Base-by-base conservation (phyloP, 2,329 filamentous ascomycete genomes). In the Boeremia exigua region DNA sequence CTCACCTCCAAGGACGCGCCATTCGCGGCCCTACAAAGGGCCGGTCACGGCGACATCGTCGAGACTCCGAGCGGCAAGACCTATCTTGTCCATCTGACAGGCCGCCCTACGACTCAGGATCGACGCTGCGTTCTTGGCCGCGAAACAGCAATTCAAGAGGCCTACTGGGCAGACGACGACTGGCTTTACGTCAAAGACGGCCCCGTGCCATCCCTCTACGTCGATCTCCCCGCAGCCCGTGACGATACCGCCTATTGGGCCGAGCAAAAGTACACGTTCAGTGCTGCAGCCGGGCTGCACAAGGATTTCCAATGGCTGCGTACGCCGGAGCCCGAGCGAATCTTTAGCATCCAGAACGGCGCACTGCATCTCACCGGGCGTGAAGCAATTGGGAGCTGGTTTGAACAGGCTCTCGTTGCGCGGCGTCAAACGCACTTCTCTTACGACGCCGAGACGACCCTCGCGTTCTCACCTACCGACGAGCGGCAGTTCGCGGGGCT, bases 101-200 rank as follows among this genome's bases (percentile, higher is more conserved):
- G 72, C 2, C 70, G 74, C 2, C 72, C 73, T 5, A 73, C 60
- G 2, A 74, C 72, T 3, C 67, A 75, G 34, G 54, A 58, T 15
- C 63, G 70, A 4, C 67, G 71, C 11, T 75, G 72, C 44, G 71
- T 75, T 17, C 67, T 76, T 7, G 74, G 74, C 3, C 71, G 74
- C 4, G 74, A 76, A 45, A 69, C 64, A 2, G 63, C 66, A 0
- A 84, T 88, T 17, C 85, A 88, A 62, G 82, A 86, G 61, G 84
- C 81, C 0, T 82, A 79, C 67, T 88, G 85, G 86, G 59, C 55
- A n/a, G 74, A 82, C 10, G 83, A 87, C 40, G 85, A 84, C 63
- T 88, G 86, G 86, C 76, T 87, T 4, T 86, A 86, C 56, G 76
- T 87, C 39, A 86, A 86, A 69, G 75, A 82, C 50, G 84, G 85